Evolutionary conservation across 2,329 filamentous ascomycete genomes (phyloP), one percentile per base, ranked within the genome.

Genomic region (Hypomyces perniciosus): DNA sequence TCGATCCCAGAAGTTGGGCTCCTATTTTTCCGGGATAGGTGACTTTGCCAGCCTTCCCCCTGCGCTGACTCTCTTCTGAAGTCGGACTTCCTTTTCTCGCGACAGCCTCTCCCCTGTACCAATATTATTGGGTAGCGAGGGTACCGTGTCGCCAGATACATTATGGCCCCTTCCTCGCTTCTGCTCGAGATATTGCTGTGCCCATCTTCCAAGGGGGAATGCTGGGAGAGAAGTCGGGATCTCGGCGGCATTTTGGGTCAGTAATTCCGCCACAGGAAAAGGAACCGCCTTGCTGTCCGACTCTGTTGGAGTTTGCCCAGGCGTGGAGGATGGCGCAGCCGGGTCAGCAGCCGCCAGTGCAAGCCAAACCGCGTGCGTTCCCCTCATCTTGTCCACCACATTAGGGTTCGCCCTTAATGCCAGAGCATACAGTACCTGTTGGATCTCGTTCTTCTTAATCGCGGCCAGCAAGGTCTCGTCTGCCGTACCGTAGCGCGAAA

Each of bases 381-480:
- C 88, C 48, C 93, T 82, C 37, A 90, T 93, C 56, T 85, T 88
- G 66, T 99, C 93, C 5, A 83, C 75, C 3, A 85, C 80, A 62
- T 99, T 99, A 10, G 91, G 88, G 62, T 91, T 96, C 10, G 89
- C 93, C 54, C 81, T 81, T 31, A 96, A 77, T 1, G 93, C 90
- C 43, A 99, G 77, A 4, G 88, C 92, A 62, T 96, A 95, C 28
- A 99, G 80, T 27, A 96, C 90, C 56, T 90, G 88, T 63, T 93
- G 88, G 50, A 99, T 89, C 64, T 99, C 91, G 67, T 96, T 96
- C 70, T 85, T 90, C 76, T 97, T 99, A 66, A 97, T 91, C 8
- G 88, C 91, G 5, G 91, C 90, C 37, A 99, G 74, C 5, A 99
- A 78, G 0, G 88, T 91, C 61, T 99, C 93, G 54, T 97, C 90